These are phyloP conservation scores for Cladosporium colombiae DNA, from an alignment of 2,329 filamentous ascomycete species.

Conservation along the genomic window DNA sequence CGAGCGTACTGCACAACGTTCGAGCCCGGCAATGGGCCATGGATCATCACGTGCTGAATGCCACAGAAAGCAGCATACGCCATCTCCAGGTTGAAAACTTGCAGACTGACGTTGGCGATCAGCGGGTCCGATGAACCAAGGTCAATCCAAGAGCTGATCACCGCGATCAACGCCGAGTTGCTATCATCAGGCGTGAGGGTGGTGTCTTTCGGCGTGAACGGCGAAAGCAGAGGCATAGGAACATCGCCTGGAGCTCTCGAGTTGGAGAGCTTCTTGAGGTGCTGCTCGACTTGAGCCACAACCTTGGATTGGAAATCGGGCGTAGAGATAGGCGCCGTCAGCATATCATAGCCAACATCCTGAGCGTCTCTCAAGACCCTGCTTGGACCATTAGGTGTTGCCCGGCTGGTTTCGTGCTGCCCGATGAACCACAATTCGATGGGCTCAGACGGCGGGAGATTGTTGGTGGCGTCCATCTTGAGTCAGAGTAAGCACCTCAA, in stretches of 20 bases:
- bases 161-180: conserved; percentile 73
- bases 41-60: conserved; percentile 76
- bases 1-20: conserved; percentile 75
- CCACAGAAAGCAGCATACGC: conserved; percentile 96
- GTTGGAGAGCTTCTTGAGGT: conserved; percentile 51
- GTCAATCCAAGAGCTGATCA: conserved; percentile 91
- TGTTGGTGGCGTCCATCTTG: conserved; percentile 11
- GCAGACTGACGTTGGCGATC: conserved; percentile 81
- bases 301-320: conserved; percentile 70
- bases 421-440: conserved; percentile 64
- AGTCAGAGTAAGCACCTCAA: not conserved
- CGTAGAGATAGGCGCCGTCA: conserved; percentile 78
- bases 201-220: conserved; percentile 79
- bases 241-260: conserved; percentile 41
- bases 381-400: conserved; percentile 58
- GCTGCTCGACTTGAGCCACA: conserved; percentile 59
- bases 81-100: conserved; percentile 86
- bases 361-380: conserved; percentile 67
- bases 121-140: conserved; percentile 78
- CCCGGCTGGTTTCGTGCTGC: conserved; percentile 69
- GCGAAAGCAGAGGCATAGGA: conserved; percentile 52
- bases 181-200: conserved; percentile 67
- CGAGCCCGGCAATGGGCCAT: conserved; percentile 61
- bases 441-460: conserved; percentile 8
- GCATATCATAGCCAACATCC: conserved; percentile 67